Conservation (phyloP, 164 flowering plant species). For the Paratinospora sagittata region DNA sequence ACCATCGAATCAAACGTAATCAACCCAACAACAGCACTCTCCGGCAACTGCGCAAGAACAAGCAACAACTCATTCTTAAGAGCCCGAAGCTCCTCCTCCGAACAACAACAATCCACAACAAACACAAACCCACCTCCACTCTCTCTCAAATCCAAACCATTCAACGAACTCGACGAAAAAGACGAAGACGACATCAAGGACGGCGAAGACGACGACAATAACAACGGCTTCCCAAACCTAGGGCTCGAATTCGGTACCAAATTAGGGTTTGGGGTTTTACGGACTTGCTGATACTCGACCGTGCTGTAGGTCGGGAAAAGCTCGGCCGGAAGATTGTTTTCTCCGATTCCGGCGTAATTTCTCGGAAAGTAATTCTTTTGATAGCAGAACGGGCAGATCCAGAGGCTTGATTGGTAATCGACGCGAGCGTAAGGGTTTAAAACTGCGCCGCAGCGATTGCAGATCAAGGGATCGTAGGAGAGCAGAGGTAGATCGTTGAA, state of each 20-base stretch:
- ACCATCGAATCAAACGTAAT: slow-evolving; percentile 79
- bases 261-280: slow-evolving; percentile 15
- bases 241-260: slow-evolving; percentile 16
- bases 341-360: slow-evolving; percentile 57
- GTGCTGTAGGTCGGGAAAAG: slow-evolving; percentile 84
- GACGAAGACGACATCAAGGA: slow-evolving; percentile 16
- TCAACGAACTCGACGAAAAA: slow-evolving; percentile 22
- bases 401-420: slow-evolving; percentile 62
- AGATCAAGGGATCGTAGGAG: slow-evolving; percentile 63
- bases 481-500: slow-evolving; percentile 69
- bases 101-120: slow-evolving; percentile 67
- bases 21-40: slow-evolving; percentile 69
- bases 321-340: slow-evolving; percentile 85
- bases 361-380: slow-evolving; percentile 56
- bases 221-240: too few relatives aligned
- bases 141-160: slow-evolving; percentile 24
- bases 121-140: slow-evolving; percentile 77
- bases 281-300: slow-evolving; percentile 55
- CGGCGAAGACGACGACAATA: too few relatives aligned
- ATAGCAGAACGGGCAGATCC: slow-evolving; percentile 83
- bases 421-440: slow-evolving; percentile 95
- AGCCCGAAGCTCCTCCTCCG: slow-evolving; percentile 60
- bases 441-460: slow-evolving; percentile 55
- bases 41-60: slow-evolving; percentile 69
- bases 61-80: slow-evolving; percentile 71